phyloP scores from a whole-genome alignment of 2,329 filamentous ascomycete genomes.

The Fusarium sp. region DNA sequence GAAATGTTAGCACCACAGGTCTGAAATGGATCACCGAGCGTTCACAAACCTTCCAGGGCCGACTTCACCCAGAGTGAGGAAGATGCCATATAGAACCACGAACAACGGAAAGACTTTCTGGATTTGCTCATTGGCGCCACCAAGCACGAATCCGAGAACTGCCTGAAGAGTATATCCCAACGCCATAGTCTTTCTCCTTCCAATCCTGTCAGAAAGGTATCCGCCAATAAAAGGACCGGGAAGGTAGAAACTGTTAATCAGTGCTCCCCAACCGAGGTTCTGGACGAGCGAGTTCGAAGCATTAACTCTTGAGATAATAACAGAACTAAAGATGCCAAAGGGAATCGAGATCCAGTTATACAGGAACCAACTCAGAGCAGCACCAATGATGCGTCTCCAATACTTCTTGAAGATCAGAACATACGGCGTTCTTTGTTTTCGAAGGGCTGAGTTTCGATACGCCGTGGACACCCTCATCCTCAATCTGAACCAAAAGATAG shows the following conservation, averaged over 20 bases:
- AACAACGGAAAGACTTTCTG: neutral
- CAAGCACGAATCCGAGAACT: neutral
- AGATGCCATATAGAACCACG: neutral
- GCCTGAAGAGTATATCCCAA: neutral
- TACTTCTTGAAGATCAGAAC: conserved; percentile 1
- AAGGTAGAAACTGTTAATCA: neutral
- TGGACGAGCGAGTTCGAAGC: neutral
- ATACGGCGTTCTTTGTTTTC: neutral
- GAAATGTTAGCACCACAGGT: neutral
- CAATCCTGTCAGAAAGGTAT: neutral
- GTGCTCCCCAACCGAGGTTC: neutral
- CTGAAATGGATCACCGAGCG: rapidly evolving
- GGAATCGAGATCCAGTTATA: conserved; percentile 11
- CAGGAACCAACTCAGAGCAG: neutral
- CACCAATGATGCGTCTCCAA: neutral
- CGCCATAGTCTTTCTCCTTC: neutral
- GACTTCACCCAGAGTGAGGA: neutral
- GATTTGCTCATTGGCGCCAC: neutral
- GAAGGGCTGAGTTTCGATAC: neutral
- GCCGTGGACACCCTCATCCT: conserved; percentile 1
- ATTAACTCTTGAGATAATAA: neutral
- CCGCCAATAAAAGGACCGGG: neutral
- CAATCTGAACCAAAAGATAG: conserved; percentile 10
- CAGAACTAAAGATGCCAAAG: conserved; percentile 4
- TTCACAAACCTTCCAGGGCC: neutral